Conservation (phyloP, 345 rosid genomes). For the Lumnitzera racemosa region DNA sequence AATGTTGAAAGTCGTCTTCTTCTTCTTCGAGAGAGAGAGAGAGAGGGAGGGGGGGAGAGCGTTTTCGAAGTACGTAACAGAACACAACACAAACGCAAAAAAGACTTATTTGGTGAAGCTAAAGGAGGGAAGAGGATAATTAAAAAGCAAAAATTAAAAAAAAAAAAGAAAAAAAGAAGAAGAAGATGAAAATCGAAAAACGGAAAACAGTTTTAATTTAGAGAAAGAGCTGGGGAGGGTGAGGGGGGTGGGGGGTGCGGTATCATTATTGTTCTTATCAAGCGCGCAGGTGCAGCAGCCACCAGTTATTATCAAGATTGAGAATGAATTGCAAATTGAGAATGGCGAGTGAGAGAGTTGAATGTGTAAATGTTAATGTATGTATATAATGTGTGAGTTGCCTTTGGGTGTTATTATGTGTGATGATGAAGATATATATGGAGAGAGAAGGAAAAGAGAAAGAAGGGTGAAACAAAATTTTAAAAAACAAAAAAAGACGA, state of each 20-base stretch:
- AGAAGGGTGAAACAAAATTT: background rate
- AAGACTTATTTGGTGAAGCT: background rate
- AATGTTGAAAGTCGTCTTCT: constrained; percentile 2
- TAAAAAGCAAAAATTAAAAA: too few relatives aligned
- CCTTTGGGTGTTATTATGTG: background rate
- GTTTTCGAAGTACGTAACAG: background rate
- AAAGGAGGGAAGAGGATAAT: background rate
- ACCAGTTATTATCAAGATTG: too few relatives aligned
- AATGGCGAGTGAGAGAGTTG: too few relatives aligned
- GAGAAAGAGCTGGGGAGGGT: background rate
- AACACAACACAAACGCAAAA: too few relatives aligned
- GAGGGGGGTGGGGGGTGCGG: constrained; percentile 7
- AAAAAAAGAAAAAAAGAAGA: too few relatives aligned
- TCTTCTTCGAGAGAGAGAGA: background rate
- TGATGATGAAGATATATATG: background rate
- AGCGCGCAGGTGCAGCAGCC: too few relatives aligned
- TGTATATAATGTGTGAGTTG: background rate
- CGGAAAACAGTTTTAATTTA: too few relatives aligned
- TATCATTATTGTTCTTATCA: background rate
- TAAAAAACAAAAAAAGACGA: background rate
- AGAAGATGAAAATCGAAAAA: too few relatives aligned
- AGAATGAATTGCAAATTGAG: too few relatives aligned
- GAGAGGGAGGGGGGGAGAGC: too few relatives aligned
- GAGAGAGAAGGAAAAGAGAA: background rate
- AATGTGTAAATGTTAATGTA: too few relatives aligned